Evolutionary conservation across 768 basidiomycete species (phyloP).

Genomic region (Boletus sensibilis): DNA sequence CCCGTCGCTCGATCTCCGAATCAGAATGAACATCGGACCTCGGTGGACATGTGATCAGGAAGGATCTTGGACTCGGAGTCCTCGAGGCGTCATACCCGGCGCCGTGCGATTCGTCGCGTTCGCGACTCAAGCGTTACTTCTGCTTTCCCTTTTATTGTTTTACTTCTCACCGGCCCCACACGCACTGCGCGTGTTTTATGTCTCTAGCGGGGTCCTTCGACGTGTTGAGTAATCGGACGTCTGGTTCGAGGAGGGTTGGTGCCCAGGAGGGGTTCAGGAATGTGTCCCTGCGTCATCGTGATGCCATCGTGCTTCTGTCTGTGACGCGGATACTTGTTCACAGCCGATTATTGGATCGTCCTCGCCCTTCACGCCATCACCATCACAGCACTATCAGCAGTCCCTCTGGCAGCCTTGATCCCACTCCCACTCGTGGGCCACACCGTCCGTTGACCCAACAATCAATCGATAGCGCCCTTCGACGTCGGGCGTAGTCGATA

Average conservation of each 20-base stretch:
- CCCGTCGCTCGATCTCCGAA: conserved; percentile 4
- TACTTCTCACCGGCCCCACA: not conserved
- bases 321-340: not conserved
- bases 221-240: not conserved
- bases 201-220: not conserved
- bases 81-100: not conserved
- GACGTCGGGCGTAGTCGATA: conserved; percentile 31
- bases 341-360: not conserved
- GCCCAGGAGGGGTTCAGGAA: not conserved
- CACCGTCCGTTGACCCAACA: not conserved
- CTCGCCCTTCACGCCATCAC: not conserved
- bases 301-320: not conserved
- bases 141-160: not conserved
- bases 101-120: not conserved
- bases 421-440: not conserved
- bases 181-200: not conserved
- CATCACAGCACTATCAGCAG: not conserved
- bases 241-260: not conserved
- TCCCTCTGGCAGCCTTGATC: not conserved
- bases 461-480: conserved; percentile 15
- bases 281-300: conserved; percentile 2
- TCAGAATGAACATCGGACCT: not conserved
- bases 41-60: not conserved
- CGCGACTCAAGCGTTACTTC: not conserved
- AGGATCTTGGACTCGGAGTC: not conserved